Base-by-base conservation (phyloP, 2,329 filamentous ascomycete species). In the Monascus ruber region DNA sequence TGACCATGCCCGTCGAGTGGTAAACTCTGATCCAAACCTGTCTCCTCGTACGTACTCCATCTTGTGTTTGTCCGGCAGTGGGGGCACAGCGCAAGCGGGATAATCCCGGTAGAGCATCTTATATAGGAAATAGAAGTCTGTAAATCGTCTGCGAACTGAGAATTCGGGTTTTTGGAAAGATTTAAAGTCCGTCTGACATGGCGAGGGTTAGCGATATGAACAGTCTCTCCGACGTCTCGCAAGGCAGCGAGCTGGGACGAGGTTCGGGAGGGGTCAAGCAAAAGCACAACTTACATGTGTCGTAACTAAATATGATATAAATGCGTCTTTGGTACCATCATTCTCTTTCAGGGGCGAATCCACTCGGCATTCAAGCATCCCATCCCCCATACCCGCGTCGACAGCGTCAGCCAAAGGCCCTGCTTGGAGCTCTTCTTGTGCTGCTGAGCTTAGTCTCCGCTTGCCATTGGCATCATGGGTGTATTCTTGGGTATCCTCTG, bases 11-110 rank as follows among this genome's bases (percentile, higher is more conserved):
- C 91, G 79, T 28, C 91, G 81, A 34, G 79, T 73, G 28, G 87
- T 98, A 60, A 98, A 98, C 65, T 96, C 91, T 36, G 81, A 66
- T 6, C 88, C 87, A 63, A 98, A 98, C 46, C 91, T 83, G 68
- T 96, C 89, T 51, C 91, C 91, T 29, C 88, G 84, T 37, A 96
- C 91, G 58, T 96, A 96, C 58, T 94, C 87, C 85, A 98, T 94
- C 66, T 93, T 93, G 71, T 96, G 89, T 72, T 96, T 98, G 66
- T 96, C 91, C 38, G 91, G 91, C 39, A 98, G 72, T 35, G 91
- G 91, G 26, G 91, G 91, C 3, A 98, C 85, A 35, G 91, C 91
- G 63, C 83, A 85, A 67, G 86, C 85, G 43, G 87, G 85, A 54
- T 86, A 96, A 60, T 95, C 88, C 58, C 80, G 81, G 47, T 74